Conservation (phyloP, 73 alveolate species). For the Paramecium sonneborni region DNA sequence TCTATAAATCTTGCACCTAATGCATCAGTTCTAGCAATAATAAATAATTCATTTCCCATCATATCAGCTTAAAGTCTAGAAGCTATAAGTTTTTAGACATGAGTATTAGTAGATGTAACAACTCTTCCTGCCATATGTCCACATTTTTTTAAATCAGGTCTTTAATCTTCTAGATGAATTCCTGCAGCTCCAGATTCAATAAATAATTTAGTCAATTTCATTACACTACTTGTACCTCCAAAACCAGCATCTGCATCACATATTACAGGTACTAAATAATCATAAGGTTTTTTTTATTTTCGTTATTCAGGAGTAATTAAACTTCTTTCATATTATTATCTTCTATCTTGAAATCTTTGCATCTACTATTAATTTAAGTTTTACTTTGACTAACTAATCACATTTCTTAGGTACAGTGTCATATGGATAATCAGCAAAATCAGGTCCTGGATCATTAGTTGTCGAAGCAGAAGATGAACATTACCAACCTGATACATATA, state of each 20-base stretch:
- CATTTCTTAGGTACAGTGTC: slow-evolving; percentile 92
- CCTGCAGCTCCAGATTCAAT: slow-evolving; percentile 97
- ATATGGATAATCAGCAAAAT: slow-evolving; percentile 94
- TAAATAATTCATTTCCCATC: slow-evolving; percentile 85
- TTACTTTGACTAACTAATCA: slow-evolving; percentile 59
- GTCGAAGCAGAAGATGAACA: slow-evolving; percentile 84
- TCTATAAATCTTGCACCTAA: slow-evolving; percentile 88
- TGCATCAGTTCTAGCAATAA: slow-evolving; percentile 95
- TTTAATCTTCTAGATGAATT: slow-evolving; percentile 92
- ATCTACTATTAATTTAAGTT: neutral
- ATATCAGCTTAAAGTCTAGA: slow-evolving; percentile 92
- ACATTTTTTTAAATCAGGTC: slow-evolving; percentile 95
- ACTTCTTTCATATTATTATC: slow-evolving; percentile 73
- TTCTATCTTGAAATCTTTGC: slow-evolving; percentile 80
- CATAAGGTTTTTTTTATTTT: slow-evolving; percentile 64
- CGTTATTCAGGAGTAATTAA: slow-evolving; percentile 72
- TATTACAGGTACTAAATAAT: slow-evolving; percentile 87
- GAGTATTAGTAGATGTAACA: slow-evolving; percentile 86
- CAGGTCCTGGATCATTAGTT: slow-evolving; percentile 95
- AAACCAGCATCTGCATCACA: slow-evolving; percentile 97
- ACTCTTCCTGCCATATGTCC: slow-evolving; percentile 98
- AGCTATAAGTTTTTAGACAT: slow-evolving; percentile 83
- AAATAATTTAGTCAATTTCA: slow-evolving; percentile 90
- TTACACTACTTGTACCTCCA: slow-evolving; percentile 93
- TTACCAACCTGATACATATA: slow-evolving; percentile 94